Conservation (phyloP, 371 early-diverging fungal species). For the Actinomortierella ambigua region DNA sequence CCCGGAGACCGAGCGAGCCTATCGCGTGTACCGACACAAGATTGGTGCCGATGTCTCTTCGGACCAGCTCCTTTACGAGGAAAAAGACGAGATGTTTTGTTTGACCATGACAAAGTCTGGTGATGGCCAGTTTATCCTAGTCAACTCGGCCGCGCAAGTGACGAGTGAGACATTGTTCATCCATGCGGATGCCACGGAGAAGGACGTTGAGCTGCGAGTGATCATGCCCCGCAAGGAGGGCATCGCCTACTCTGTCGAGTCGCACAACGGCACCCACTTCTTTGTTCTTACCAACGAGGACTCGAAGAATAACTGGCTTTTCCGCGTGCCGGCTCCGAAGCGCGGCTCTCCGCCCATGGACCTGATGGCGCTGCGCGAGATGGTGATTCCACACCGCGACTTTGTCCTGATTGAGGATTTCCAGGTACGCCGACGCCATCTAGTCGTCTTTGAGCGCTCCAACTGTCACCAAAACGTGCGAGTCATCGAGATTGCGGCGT, state of each 20-base stretch:
- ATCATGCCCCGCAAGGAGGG: conserved; percentile 54
- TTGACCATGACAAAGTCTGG: conserved; percentile 55
- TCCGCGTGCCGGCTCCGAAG: conserved; percentile 54
- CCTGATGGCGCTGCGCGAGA: conserved; percentile 41
- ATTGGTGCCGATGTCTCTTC: conserved; percentile 46
- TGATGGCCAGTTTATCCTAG: conserved; percentile 53
- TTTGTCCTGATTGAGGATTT: conserved; percentile 61
- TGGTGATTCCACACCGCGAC: conserved; percentile 57
- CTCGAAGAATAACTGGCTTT: conserved; percentile 55
- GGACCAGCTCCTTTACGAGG: conserved; percentile 59
- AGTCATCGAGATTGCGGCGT: conserved; percentile 39
- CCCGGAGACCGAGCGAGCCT: conserved; percentile 57
- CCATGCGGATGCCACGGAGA: conserved; percentile 36
- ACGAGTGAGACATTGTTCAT: conserved; percentile 63
- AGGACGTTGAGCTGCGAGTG: conserved; percentile 25
- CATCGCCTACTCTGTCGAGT: conserved; percentile 54
- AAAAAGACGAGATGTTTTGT: conserved; percentile 65
- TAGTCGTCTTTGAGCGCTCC: conserved; percentile 63
- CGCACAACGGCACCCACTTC: conserved; percentile 51
- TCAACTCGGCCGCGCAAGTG: conserved; percentile 57
- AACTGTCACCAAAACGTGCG: conserved; percentile 67
- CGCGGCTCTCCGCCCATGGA: conserved; percentile 19
- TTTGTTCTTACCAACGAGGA: conserved; percentile 60
- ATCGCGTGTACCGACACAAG: conserved; percentile 53
- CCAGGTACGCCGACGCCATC: conserved; percentile 53